Evolutionary conservation across 352 stramenopile species (phyloP).

Genomic region (Phytophthora europaea): DNA sequence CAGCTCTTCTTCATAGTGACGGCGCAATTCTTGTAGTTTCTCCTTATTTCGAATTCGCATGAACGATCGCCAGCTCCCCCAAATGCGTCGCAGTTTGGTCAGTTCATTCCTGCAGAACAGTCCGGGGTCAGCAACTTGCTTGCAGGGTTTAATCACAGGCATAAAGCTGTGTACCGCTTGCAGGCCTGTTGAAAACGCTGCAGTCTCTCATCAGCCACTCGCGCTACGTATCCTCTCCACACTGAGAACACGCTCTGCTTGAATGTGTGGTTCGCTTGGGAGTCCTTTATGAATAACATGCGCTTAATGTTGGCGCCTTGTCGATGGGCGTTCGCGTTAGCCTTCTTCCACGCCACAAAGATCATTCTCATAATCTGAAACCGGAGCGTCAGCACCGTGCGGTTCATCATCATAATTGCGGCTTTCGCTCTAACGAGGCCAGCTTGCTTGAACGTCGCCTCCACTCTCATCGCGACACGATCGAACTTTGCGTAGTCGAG

Average conservation of each 20-base stretch:
- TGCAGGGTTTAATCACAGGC: not conserved
- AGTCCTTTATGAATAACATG: conserved; percentile 76
- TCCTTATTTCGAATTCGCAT: conserved; percentile 64
- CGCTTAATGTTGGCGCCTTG: conserved; percentile 68
- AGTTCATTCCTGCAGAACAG: conserved; percentile 53
- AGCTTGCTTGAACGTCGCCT: conserved; percentile 82
- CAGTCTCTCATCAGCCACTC: conserved; percentile 65
- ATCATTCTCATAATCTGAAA: conserved; percentile 82
- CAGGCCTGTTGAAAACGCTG: conserved; percentile 70
- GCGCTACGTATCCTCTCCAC: conserved; percentile 66
- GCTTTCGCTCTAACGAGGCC: conserved; percentile 79
- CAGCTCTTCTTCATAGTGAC: conserved; percentile 67
- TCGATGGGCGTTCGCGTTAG: conserved; percentile 53
- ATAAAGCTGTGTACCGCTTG: conserved; percentile 37
- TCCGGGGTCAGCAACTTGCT: not conserved
- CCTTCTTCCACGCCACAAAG: conserved; percentile 79
- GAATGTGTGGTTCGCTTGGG: conserved; percentile 56
- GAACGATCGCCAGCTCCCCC: conserved; percentile 61
- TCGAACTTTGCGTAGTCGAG: conserved; percentile 87
- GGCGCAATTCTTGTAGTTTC: conserved; percentile 61
- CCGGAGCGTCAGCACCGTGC: conserved; percentile 61
- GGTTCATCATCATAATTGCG: conserved; percentile 88
- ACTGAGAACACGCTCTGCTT: conserved; percentile 62
- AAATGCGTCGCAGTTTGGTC: conserved; percentile 53
- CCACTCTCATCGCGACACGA: conserved; percentile 75